These are phyloP conservation scores for Kodamaea restingae DNA, from an alignment of 805 yeast genomes.

Conservation along the genomic window DNA sequence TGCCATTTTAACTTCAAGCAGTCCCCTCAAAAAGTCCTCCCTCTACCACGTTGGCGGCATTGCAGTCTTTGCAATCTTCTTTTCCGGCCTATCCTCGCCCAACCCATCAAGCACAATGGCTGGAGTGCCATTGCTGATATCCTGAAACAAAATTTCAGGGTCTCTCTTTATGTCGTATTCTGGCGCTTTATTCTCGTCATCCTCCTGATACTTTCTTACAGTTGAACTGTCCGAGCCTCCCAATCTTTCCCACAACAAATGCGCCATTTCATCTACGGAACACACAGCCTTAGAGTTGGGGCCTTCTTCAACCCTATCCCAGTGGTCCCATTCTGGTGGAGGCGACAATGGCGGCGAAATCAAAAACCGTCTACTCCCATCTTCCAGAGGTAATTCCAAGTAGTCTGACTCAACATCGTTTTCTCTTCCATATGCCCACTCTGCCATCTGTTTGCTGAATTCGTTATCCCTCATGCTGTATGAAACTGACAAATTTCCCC, in stretches of 20 bases:
- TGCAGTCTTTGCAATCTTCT: constrained; percentile 11
- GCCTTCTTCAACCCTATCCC: constrained; percentile 39
- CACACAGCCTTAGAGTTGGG: constrained; percentile 34
- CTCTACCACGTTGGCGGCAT: constrained; percentile 5
- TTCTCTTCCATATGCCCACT: constrained; percentile 2
- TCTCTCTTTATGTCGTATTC: constrained; percentile 23
- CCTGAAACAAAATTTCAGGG: constrained; percentile 36
- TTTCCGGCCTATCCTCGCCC: neutral
- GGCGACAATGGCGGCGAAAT: constrained; percentile 46
- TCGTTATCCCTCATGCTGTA: constrained; percentile 36
- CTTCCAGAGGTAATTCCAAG: constrained; percentile 39
- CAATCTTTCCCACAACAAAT: constrained; percentile 40
- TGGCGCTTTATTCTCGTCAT: constrained; percentile 5
- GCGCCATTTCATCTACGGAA: constrained; percentile 39
- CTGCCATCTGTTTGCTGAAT: constrained; percentile 11
- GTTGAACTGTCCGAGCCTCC: constrained; percentile 37
- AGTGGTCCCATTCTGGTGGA: constrained; percentile 42
- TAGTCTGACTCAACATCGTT: constrained; percentile 19
- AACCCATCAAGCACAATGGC: constrained; percentile 37
- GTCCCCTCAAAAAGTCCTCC: too few relatives aligned
- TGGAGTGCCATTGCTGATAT: constrained; percentile 36
- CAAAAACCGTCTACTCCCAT: constrained; percentile 33
- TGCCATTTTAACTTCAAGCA: too few relatives aligned
- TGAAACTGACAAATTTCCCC: constrained; percentile 18
- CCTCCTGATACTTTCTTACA: constrained; percentile 27